Base-by-base conservation (phyloP, 1,284 basidiomycete genomes). In the Trametes versicolor region DNA sequence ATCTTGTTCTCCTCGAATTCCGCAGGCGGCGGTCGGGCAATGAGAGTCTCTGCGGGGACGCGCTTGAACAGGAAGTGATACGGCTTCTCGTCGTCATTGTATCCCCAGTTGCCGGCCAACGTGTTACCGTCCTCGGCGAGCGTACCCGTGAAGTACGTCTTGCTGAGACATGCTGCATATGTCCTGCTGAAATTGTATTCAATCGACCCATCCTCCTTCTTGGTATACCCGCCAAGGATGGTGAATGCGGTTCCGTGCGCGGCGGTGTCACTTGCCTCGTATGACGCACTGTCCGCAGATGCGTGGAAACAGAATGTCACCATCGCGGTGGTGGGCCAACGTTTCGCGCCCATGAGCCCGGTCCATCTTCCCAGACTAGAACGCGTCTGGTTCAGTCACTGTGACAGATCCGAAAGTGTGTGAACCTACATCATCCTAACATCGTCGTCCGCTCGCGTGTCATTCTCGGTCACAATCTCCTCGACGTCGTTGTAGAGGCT, bases 31-130 rank as follows among this genome's bases (percentile, higher is more conserved):
- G 61, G 61, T 13, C 61, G 54, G 5, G 55, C 48, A 19, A 51
- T 52, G 19, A 62, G 47, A 0, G 23, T 21, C 25, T 62, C 61
- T 2, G 61, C 48, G 36, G 61, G 48, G 10, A 62, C 19, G n/a
- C 55, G 54, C 48, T 51, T 57, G 61, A 57, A 62, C 53, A 64
- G 29, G 58, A 69, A 69, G 19, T 9, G 52, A 19, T 39, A 60
- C 3, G 60, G 51, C 32, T 60, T 52, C 32, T 60, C 54, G 47
- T 54, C 37, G 12, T 48, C 53, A 4, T 17, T 36, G 32, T 56
- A 62, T 4, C 60, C 60, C 68, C 68, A 69, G 36, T 9, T 52
- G 10, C 68, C 68, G 5, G 63, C 64, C 15, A 69, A 43, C 41
- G 62, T 43, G 17, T 47, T 51, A 13, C 62, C 66, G 45, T 69